Evolutionary conservation across 305 asterid species (phyloP), one percentile per base, ranked within the genome.

Genomic region (Striga hermonthica): DNA sequence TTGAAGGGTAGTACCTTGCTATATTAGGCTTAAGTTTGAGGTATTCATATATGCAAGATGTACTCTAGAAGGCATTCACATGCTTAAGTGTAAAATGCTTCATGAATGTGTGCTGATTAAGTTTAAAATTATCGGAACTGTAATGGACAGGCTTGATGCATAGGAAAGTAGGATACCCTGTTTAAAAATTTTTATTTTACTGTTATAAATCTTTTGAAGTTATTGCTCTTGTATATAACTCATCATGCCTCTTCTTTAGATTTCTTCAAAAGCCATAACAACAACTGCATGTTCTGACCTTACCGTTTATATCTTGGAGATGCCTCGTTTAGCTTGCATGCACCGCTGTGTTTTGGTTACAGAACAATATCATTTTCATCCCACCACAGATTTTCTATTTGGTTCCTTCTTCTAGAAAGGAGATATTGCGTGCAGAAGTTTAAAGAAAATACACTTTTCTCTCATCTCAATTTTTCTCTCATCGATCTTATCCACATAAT

Each of bases 241-340:
- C 22, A 9, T 4, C 13, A 65, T 37, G 11, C 62, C 47, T 6
- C 55, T 41, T 60, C 9, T 7, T 2, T 9, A 11, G 1, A 15
- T 28, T 22, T 64, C 36, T 64, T 22, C 31, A 13, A 63, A 4
- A 41, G 68, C 57, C 52, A 5, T 49, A 12, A 49, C 35, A 8
- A 49, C 70, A 67, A 57, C 36, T 56, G 54, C 40, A 60, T 47
- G 31, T 55, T 45, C 36, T 43, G 7, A 55, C 38, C 43, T 54
- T 34, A 37, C 60, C 31, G 31, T 61, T 47, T 62, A 36, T 22
- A 43, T 66, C 47, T 28, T 61, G 54, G 47, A 47, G 66, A 52
- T 39, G 62, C 54, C 70, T 22, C 16, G 64, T 56, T 64, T 62
- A 13, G 37, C 49, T 64, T 47, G 37, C 11, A 5, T 31, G 50